These are phyloP conservation scores for Obelidium mucronatum DNA, from an alignment of 192 early-diverging fungal genomes.

Conservation along the genomic window DNA sequence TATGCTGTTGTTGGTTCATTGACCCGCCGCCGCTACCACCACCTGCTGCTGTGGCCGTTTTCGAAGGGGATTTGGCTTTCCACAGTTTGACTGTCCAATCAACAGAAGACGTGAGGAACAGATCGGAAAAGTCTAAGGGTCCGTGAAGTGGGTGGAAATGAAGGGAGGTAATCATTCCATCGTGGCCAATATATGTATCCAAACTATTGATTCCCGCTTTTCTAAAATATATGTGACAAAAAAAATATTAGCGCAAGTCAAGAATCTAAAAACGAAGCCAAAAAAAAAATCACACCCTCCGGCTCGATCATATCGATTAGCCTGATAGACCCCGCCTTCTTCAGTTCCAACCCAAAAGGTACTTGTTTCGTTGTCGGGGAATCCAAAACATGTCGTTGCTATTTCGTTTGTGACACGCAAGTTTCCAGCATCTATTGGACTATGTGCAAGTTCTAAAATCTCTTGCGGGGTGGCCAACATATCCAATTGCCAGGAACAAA, in stretches of 20 bases:
- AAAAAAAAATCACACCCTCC: constrained; percentile 69
- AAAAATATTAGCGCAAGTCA: too few relatives aligned
- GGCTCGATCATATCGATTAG: constrained; percentile 93
- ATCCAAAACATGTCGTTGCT: constrained; percentile 87
- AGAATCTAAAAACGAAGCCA: constrained; percentile 5
- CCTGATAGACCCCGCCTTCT: constrained; percentile 93
- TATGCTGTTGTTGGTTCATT: constrained; percentile 26
- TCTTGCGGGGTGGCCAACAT: constrained; percentile 98
- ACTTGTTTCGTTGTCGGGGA: constrained; percentile 92
- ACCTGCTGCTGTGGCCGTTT: neutral
- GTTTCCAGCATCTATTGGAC: constrained; percentile 71
- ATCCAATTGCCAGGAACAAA: constrained; percentile 97
- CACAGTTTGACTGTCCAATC: constrained; percentile 99
- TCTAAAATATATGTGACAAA: constrained; percentile 51
- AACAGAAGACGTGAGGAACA: constrained; percentile 90
- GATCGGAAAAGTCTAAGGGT: constrained; percentile 86
- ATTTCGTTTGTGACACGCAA: constrained; percentile 81
- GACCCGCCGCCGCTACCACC: too few relatives aligned
- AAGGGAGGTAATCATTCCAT: constrained; percentile 86
- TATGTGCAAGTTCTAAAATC: constrained; percentile 74
- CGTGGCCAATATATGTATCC: constrained; percentile 89
- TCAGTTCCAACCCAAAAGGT: constrained; percentile 97
- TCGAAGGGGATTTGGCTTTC: constrained; percentile 62
- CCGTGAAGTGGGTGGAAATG: constrained; percentile 88
- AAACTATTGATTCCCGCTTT: constrained; percentile 93